A percentile compares a stretch with the other conserved stretches of the same genome.
Conservation (phyloP, 176 grass and related monocot genomes). For the Cenchrus purpureus region DNA sequence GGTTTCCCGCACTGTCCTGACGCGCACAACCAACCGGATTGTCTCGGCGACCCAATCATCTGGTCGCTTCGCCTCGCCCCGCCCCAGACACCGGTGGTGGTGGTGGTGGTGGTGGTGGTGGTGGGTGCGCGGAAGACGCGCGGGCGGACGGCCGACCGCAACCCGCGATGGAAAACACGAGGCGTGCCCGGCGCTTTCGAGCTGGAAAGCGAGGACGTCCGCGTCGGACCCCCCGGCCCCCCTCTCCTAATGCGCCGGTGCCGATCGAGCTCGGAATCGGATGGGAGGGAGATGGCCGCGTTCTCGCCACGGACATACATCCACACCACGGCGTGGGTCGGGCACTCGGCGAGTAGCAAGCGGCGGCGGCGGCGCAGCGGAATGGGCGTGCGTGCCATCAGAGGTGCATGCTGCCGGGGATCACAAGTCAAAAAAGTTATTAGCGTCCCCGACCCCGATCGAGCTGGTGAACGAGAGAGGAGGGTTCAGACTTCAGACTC, state of each 20-base stretch:
- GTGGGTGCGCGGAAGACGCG: constrained; percentile 35
- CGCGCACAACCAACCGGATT: constrained; percentile 19
- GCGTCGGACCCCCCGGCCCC: background rate
- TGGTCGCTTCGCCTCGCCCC: background rate
- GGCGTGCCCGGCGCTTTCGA: constrained; percentile 33
- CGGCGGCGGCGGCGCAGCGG: background rate
- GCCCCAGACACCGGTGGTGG: no score
- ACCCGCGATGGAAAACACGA: constrained; percentile 14
- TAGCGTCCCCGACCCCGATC: background rate
- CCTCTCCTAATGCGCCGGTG: constrained; percentile 17
- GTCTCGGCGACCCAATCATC: constrained; percentile 23
- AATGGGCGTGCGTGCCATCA: background rate
- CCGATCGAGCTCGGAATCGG: background rate
- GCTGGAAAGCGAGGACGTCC: constrained; percentile 45
- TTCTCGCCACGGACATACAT: background rate
- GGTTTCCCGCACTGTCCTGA: constrained; percentile 36
- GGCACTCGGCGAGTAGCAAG: background rate
- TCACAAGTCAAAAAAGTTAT: background rate
- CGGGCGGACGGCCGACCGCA: constrained; percentile 8
- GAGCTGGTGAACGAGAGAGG: background rate
- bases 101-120: background rate
- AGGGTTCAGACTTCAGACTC: background rate
- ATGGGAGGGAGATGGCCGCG: background rate
- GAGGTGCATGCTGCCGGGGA: background rate
- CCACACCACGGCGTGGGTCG: background rate